Evolutionary conservation across 2,329 filamentous ascomycete genomes (phyloP).

Genomic region (Aaosphaeria pasadenensis): DNA sequence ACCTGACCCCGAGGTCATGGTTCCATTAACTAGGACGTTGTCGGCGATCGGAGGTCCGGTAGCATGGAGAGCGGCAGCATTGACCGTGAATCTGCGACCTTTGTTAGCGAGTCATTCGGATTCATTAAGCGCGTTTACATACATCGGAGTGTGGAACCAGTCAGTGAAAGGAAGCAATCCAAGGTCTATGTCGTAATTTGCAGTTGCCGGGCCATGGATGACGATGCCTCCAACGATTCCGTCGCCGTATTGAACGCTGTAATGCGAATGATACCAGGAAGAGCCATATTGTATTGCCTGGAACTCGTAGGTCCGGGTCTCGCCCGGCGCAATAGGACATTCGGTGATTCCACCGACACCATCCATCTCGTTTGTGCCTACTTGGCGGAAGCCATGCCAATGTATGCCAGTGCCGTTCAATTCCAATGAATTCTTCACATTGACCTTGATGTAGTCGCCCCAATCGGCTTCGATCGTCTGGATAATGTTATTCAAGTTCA

Average conservation of each 20-base stretch:
- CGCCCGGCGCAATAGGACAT: slow-evolving; percentile 64
- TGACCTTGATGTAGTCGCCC: slow-evolving; percentile 40
- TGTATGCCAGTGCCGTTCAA: slow-evolving; percentile 51
- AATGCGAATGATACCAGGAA: slow-evolving; percentile 33
- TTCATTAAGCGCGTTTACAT: slow-evolving; percentile 6
- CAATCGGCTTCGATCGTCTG: slow-evolving; percentile 43
- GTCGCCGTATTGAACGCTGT: slow-evolving; percentile 30
- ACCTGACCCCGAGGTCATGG: slow-evolving; percentile 42
- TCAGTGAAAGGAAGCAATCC: slow-evolving; percentile 41
- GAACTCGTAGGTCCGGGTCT: slow-evolving; percentile 30
- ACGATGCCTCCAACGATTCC: slow-evolving; percentile 39
- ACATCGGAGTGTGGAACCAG: slow-evolving; percentile 31
- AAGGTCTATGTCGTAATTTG: slow-evolving; percentile 38
- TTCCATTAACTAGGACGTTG: slow-evolving; percentile 53
- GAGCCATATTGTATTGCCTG: slow-evolving; percentile 35
- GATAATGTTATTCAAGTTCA: slow-evolving; percentile 13
- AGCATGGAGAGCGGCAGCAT: slow-evolving; percentile 34
- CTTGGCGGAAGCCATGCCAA: slow-evolving; percentile 51
- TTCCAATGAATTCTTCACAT: slow-evolving; percentile 32
- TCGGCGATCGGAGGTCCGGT: slow-evolving; percentile 44
- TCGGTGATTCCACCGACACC: slow-evolving; percentile 54
- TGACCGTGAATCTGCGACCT: slow-evolving; percentile 24
- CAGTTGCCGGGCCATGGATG: slow-evolving; percentile 37
- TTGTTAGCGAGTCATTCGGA: not conserved
- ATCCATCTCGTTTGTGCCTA: slow-evolving; percentile 42